phyloP scores from a whole-genome alignment of 2,329 filamentous ascomycete genomes.

The Torrubiella hemipterigena region DNA sequence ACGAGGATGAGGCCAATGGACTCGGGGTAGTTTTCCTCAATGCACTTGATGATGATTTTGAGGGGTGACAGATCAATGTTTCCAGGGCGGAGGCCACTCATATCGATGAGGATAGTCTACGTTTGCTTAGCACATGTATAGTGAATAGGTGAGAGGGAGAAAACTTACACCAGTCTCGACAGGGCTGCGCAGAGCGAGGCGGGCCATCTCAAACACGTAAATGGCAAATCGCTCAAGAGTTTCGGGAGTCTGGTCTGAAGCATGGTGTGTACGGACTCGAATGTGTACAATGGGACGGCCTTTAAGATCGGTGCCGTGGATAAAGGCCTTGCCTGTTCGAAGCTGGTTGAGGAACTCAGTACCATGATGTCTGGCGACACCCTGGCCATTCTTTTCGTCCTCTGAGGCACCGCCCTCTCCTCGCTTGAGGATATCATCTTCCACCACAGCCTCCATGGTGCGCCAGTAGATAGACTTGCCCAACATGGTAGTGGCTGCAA shows the following conservation, averaged over 20 bases:
- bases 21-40: conserved; percentile 97
- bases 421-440: conserved; percentile 17
- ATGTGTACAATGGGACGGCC: conserved; percentile 24
- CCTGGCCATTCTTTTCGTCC: conserved; percentile 13
- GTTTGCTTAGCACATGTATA: conserved; percentile 13
- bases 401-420: conserved; percentile 19
- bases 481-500: conserved; percentile 25
- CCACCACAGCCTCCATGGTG: conserved; percentile 15
- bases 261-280: conserved; percentile 19
- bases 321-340: conserved; percentile 23
- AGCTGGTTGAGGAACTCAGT: conserved; percentile 22
- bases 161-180: conserved; percentile 9
- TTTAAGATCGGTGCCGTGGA: conserved; percentile 22
- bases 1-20: conserved; percentile 81
- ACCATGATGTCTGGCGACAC: conserved; percentile 3
- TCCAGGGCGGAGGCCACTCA: conserved; percentile 76
- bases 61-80: conserved; percentile 99
- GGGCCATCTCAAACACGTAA: conserved; percentile 23
- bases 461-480: conserved; percentile 25
- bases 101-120: conserved; percentile 53
- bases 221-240: conserved; percentile 24
- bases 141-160: conserved; percentile 5
- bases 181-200: conserved; percentile 7
- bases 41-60: conserved; percentile 99
- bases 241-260: conserved; percentile 18